These are phyloP conservation scores for Magnaporthales sp. DNA, from an alignment of 2,329 filamentous ascomycete genomes.

Conservation along the genomic window DNA sequence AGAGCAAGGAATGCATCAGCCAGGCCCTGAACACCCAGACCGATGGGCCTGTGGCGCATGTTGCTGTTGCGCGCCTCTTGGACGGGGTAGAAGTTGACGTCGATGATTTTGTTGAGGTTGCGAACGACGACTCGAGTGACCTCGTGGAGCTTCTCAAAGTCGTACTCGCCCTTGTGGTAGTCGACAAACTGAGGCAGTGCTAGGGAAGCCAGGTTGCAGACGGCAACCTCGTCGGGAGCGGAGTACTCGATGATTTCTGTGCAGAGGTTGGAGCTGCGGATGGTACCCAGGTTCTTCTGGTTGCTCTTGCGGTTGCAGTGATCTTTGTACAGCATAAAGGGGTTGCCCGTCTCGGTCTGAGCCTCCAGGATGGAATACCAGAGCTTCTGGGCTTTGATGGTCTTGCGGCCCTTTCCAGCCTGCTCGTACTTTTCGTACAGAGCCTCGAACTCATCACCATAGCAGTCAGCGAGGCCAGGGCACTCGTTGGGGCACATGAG, in stretches of 20 bases:
- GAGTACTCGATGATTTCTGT: constrained; percentile 98
- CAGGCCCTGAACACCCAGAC: constrained; percentile 93
- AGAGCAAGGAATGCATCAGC: constrained; percentile 97
- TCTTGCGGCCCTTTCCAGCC: constrained; percentile 80
- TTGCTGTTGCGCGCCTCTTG: constrained; percentile 91
- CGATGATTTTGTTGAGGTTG: constrained; percentile 97
- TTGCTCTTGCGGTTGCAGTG: constrained; percentile 98
- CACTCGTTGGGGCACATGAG: constrained; percentile 98
- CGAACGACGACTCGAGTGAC: constrained; percentile 85
- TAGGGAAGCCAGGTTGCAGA: constrained; percentile 94
- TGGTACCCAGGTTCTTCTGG: constrained; percentile 98
- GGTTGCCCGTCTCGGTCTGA: constrained; percentile 97
- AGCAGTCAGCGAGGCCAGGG: constrained; percentile 89
- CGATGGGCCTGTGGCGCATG: constrained; percentile 92
- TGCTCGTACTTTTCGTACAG: constrained; percentile 90
- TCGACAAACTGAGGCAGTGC: constrained; percentile 89
- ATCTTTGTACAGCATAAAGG: constrained; percentile 99
- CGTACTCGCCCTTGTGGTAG: constrained; percentile 73
- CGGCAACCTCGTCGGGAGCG: constrained; percentile 94
- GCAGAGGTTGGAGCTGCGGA: constrained; percentile 97
- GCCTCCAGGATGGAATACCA: constrained; percentile 98
- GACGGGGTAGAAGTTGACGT: constrained; percentile 98
- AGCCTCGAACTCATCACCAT: constrained; percentile 93
- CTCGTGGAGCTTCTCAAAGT: constrained; percentile 96
- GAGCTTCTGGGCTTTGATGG: constrained; percentile 94